Evolutionary conservation across 2,329 filamentous ascomycete species (phyloP), one percentile per base, ranked within the genome.

Genomic region (Aspergillus melleus): DNA sequence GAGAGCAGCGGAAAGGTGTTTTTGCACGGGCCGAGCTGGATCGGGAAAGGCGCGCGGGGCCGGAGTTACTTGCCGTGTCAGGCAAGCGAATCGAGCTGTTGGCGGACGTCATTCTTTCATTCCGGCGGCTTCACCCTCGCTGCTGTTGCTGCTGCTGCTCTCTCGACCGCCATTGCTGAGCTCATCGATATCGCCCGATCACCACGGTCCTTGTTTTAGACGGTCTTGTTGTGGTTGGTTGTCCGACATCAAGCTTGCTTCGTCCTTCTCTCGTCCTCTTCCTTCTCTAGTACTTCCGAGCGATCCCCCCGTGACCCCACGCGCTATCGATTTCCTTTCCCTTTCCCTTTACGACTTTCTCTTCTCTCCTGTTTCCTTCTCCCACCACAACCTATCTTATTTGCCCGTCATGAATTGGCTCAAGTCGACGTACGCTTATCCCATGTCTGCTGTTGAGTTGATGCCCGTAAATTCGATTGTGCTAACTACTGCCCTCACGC

Each of bases 361-460:
- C 61, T 66, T 60, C 62, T 68, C 64, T 59, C 54, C 39, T 61
- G 61, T 60, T 54, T 54, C 52, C 51, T 51, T 53, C 54, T 55
- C 58, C 62, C 49, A 55, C 46, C 53, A 46, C 57, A n/a, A 16
- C 36, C 57, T 56, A 46, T 59, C 52, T 46, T 57, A 50, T 52
- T 49, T 53, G 19, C 84, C 73, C 77, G 95, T 91, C 88, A 93
- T 96, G 83, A 95, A 92, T 83, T 97, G 92, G 92, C 89, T 92
- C 70, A 95, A 96, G 81, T 90, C 94, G 79, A 88, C 90, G 92
- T 95, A 83, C 79, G 90, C 14, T 81, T n/a, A 6, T 42, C 6
- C 36, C 11, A 5, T 5, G 16, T 3, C 1, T n/a, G 14, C 16
- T 8, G 12, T 42, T 8, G 14, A 4, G 14, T 19, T n/a, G 4